Evolutionary conservation across 495 filamentous ascomycete species (phyloP).

Genomic region (Immersiella caudata): DNA sequence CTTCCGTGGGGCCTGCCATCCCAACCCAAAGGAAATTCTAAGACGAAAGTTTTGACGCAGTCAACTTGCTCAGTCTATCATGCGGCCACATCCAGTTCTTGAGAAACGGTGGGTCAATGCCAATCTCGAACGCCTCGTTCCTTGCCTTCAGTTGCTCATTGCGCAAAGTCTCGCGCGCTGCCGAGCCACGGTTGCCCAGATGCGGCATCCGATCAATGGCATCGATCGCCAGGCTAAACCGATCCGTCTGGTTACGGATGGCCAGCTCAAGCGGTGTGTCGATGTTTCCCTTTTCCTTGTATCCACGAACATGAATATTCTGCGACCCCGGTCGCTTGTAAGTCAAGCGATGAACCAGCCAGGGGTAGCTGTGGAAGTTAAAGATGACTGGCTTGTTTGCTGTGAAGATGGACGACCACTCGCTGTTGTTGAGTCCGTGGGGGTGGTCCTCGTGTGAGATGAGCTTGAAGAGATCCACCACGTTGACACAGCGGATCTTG

Average conservation of each 20-base stretch:
- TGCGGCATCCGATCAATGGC: conserved; percentile 66
- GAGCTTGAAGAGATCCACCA: conserved; percentile 74
- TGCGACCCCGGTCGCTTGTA: conserved; percentile 68
- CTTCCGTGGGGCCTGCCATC: background rate
- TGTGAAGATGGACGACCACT: conserved; percentile 69
- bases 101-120: conserved; percentile 66
- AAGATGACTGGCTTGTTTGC: conserved; percentile 69
- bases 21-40: background rate
- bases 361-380: conserved; percentile 80
- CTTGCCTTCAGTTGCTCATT: conserved; percentile 61
- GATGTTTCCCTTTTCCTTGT: conserved; percentile 78
- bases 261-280: conserved; percentile 74
- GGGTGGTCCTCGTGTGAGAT: conserved; percentile 66
- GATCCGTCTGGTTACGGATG: conserved; percentile 70
- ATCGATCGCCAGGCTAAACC: conserved; percentile 71
- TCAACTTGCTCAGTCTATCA: conserved; percentile 25
- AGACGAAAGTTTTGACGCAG: conserved; percentile 9
- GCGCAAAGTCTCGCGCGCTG: conserved; percentile 61
- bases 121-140: conserved; percentile 63
- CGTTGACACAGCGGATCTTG: conserved; percentile 75
- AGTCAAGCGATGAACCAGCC: conserved; percentile 71
- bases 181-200: conserved; percentile 59
- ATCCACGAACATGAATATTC: conserved; percentile 71
- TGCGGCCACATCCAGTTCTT: conserved; percentile 67
- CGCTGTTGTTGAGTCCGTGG: conserved; percentile 63